Percentiles rank a stretch among this genome's conserved stretches.
Conservation (phyloP, 2,329 filamentous ascomycete genomes). For the Talaromyces amestolkiae region DNA sequence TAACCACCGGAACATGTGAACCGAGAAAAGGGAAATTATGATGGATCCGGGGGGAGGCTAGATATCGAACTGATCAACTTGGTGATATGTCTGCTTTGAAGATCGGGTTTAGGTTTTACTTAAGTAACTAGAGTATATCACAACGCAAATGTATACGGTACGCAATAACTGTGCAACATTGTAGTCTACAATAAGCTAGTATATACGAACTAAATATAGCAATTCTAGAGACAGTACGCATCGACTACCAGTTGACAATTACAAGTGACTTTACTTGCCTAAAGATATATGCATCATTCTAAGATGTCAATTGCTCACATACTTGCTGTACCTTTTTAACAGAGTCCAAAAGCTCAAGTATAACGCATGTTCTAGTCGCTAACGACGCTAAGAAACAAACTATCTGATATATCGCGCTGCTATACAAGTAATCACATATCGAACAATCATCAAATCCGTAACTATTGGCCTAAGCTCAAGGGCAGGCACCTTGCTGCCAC, state of each 20-base stretch:
- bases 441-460: not conserved
- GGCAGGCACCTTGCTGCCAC: constrained; percentile 44
- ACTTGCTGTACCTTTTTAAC: too few relatives aligned
- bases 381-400: not conserved
- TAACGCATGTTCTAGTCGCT: constrained; percentile 1
- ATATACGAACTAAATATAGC: not conserved
- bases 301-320: not conserved
- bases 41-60: not conserved
- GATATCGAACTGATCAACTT: not conserved
- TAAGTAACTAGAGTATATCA: too few relatives aligned
- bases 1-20: not conserved
- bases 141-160: too few relatives aligned
- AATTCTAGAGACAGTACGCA: not conserved
- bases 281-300: not conserved
- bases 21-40: too few relatives aligned
- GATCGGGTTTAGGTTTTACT: not conserved
- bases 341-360: not conserved
- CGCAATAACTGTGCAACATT: too few relatives aligned
- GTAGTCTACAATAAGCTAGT: too few relatives aligned
- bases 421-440: not conserved
- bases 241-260: not conserved
- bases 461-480: not conserved
- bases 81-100: not conserved
- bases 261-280: too few relatives aligned
- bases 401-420: not conserved